Evolutionary conservation across 2,329 filamentous ascomycete species (phyloP), one percentile per base, ranked within the genome.

Genomic region (Cordyceps militaris): DNA sequence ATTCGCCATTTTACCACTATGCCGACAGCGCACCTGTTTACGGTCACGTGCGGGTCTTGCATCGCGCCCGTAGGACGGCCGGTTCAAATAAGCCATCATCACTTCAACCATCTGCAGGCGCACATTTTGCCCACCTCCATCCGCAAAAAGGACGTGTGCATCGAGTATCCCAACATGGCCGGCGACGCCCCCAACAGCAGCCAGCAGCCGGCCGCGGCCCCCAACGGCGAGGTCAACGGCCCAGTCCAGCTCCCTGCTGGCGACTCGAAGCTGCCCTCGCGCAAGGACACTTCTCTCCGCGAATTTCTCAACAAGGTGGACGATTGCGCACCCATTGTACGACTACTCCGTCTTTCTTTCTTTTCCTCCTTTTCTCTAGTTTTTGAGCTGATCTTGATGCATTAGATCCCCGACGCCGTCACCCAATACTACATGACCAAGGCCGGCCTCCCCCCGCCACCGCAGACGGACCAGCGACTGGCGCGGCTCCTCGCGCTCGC

Each of bases 401-500:
- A 21, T 14, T 65, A 96, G 90, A 97, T 99, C 65, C 94, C 94
- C 47, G 94, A 99, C 69, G 94, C 94, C 21, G 94, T 99, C 23
- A 97, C 92, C 62, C 87, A 96, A 71, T 97, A 97, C 80, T 99
- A 99, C 76, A 89, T 99, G 76, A 96, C 93, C 38, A 88, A 95
- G 65, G 91, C 93, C 63, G 94, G 94, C 55, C 89, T 99, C 4
- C 92, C 94, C 34, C 93, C 93, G 1, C 91, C 93, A 42, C 92
- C 91, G 0, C 88, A 94, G 66, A 96, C 91, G 54, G 91, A 96
- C 66, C 87, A 87, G 21, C 90, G 92, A 59, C 88, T 99, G 28
- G 91, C 93, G 23, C 91, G 93, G 49, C 87, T 99, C 3, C 87
- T 99, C 44, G 93, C 94, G 2, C 88, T 99, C 9, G 94, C 94